phyloP scores from a whole-genome alignment of 345 rosid genomes.

The Pelargonium nanum region DNA sequence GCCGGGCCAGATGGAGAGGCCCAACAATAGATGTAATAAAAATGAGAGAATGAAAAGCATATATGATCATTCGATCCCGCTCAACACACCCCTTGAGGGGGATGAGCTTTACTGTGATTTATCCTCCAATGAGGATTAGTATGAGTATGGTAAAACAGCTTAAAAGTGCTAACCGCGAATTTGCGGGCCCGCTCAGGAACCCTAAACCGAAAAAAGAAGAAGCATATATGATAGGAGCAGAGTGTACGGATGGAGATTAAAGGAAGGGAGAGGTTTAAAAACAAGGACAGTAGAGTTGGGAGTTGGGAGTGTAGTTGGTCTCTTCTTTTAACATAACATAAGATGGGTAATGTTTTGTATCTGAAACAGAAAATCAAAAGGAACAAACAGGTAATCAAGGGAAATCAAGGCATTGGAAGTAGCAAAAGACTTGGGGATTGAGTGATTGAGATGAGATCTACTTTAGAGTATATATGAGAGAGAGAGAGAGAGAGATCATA shows the following conservation, averaged over 20 bases:
- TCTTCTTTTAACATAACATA: slow-evolving; percentile 8
- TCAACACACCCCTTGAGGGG: too few relatives aligned
- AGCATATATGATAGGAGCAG: neutral
- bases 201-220: too few relatives aligned
- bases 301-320: slow-evolving; percentile 6
- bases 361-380: slow-evolving; percentile 29
- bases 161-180: too few relatives aligned
- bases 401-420: slow-evolving; percentile 41
- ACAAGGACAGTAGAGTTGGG: neutral
- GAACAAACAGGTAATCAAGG: slow-evolving; percentile 11
- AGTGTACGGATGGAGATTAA: neutral
- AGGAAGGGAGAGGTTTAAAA: neutral
- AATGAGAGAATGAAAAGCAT: too few relatives aligned
- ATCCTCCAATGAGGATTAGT: too few relatives aligned
- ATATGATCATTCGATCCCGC: too few relatives aligned
- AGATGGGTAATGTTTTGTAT: slow-evolving; percentile 9
- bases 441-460: slow-evolving; percentile 18
- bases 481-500: slow-evolving; percentile 19
- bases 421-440: slow-evolving; percentile 42
- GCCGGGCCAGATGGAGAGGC: neutral
- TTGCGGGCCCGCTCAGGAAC: too few relatives aligned
- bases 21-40: neutral
- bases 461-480: slow-evolving; percentile 18
- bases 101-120: too few relatives aligned
- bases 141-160: too few relatives aligned